Conservation (phyloP, 495 filamentous ascomycete species). For the Platismatia glauca region DNA sequence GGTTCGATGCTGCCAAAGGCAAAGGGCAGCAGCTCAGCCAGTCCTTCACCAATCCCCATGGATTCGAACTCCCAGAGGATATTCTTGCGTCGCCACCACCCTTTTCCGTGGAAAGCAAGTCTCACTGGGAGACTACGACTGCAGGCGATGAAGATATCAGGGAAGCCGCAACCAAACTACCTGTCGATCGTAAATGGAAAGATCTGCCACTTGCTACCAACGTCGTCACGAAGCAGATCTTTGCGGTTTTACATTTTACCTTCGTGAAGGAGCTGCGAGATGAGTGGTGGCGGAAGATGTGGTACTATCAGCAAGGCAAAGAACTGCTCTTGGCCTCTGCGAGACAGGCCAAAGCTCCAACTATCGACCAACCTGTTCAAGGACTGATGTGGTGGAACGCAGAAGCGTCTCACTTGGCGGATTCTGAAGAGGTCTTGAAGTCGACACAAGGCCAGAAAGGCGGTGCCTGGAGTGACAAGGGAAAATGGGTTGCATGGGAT, state of each 20-base stretch:
- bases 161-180: conserved; percentile 23
- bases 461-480: conserved; percentile 17
- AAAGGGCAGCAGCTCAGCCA: conserved; percentile 4
- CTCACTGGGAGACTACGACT: conserved; percentile 27
- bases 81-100: conserved; percentile 29
- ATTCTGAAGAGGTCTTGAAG: conserved; percentile 17
- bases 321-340: conserved; percentile 18
- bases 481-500: conserved; percentile 19
- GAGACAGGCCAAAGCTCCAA: conserved; percentile 7
- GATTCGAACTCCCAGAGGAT: conserved; percentile 35
- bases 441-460: conserved; percentile 12
- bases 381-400: conserved; percentile 19
- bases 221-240: conserved; percentile 18
- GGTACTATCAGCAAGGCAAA: conserved; percentile 20
- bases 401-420: conserved; percentile 13
- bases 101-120: conserved; percentile 29
- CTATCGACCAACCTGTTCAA: conserved; percentile 14
- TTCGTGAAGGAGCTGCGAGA: conserved; percentile 20
- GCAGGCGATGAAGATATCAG: conserved; percentile 16
- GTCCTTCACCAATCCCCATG: conserved; percentile 27
- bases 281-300: conserved; percentile 20
- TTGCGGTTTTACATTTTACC: conserved; percentile 22
- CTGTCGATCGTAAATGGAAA: conserved; percentile 20
- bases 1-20: conserved; percentile 12
- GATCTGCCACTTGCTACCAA: conserved; percentile 21